Evolutionary conservation across 1,284 basidiomycete genomes (phyloP).

Genomic region (Pascua guehoae): DNA sequence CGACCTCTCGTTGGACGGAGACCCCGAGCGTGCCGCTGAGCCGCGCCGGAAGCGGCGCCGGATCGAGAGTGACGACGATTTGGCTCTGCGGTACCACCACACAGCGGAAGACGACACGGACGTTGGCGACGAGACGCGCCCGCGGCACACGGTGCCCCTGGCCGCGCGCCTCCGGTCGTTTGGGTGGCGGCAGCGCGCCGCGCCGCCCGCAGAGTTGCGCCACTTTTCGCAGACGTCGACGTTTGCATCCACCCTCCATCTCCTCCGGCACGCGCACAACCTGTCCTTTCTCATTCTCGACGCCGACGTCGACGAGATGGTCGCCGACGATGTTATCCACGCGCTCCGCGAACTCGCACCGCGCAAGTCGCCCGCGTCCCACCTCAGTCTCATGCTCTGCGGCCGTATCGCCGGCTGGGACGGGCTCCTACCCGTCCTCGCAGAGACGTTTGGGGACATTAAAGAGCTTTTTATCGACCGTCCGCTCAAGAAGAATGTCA

Average conservation of each 20-base stretch:
- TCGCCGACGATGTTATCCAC: constrained; percentile 27
- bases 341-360: constrained; percentile 27
- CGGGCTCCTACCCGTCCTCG: constrained; percentile 32
- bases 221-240: constrained; percentile 34
- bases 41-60: too few species aligned
- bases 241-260: constrained; percentile 38
- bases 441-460: constrained; percentile 30
- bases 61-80: too few species aligned
- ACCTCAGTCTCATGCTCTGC: constrained; percentile 38
- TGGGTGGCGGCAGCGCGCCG: constrained; percentile 42
- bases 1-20: neutral
- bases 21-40: too few species aligned
- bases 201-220: constrained; percentile 27
- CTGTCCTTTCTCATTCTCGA: constrained; percentile 43
- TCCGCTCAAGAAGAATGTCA: constrained; percentile 30
- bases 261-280: constrained; percentile 33
- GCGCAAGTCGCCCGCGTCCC: constrained; percentile 19
- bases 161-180: constrained; percentile 34
- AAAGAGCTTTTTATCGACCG: constrained; percentile 45
- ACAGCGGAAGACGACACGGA: too few species aligned
- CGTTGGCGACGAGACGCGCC: neutral
- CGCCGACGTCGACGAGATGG: constrained; percentile 37
- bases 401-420: constrained; percentile 42
- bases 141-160: constrained; percentile 18
- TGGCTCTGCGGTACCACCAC: too few species aligned